Conservation (phyloP, 2,329 filamentous ascomycete species). For the Cytospora piceae region DNA sequence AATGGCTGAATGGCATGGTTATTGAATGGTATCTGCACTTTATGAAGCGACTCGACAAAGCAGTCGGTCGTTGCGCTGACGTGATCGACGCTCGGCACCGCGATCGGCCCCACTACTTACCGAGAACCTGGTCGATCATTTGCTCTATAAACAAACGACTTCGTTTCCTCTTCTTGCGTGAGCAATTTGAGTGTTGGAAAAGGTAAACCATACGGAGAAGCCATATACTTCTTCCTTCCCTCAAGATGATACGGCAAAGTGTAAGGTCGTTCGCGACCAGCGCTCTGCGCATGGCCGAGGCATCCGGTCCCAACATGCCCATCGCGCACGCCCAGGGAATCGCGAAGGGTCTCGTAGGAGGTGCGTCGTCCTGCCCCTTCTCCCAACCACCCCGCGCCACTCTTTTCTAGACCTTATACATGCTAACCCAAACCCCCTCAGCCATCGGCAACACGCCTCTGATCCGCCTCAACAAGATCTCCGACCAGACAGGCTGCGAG, state of each 20-base stretch:
- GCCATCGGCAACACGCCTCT: constrained; percentile 97
- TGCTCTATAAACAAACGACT: not conserved
- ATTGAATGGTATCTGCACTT: not conserved
- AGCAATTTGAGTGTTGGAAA: not conserved
- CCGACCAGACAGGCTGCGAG: constrained; percentile 89
- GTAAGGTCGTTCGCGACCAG: constrained; percentile 69
- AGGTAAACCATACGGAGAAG: not conserved
- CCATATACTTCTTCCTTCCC: not conserved
- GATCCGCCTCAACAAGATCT: constrained; percentile 86
- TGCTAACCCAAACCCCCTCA: constrained; percentile 43
- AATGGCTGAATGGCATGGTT: too few species aligned
- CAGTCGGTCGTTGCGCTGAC: constrained; percentile 1
- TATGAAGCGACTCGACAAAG: too few species aligned
- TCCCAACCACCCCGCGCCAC: constrained; percentile 16
- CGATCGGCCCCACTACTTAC: constrained; percentile 21
- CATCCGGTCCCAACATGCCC: constrained; percentile 65
- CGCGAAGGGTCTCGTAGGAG: constrained; percentile 78
- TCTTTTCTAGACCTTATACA: not conserved
- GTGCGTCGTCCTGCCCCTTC: constrained; percentile 50
- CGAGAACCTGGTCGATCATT: not conserved
- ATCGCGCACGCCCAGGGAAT: constrained; percentile 81
- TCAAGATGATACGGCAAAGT: constrained; percentile 70
- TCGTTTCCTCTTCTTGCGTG: not conserved
- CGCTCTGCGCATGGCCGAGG: constrained; percentile 55
- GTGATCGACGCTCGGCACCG: constrained; percentile 12